Evolutionary conservation across 345 rosid genomes (phyloP), one percentile per base, ranked within the genome.

Genomic region (Ceriops tagal): DNA sequence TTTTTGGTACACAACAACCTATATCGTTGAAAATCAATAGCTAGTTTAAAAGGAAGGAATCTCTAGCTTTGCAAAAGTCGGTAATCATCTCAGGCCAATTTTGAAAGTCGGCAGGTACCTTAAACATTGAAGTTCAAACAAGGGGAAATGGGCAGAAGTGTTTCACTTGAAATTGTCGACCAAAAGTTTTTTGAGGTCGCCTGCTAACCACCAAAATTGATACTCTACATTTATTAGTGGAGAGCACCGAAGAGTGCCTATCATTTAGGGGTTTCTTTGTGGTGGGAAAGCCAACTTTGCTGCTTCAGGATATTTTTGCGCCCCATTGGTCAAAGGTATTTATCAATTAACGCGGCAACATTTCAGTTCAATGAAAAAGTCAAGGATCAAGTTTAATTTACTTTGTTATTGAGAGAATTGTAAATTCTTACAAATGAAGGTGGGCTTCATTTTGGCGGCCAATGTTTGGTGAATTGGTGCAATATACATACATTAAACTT

Each of bases 151-250:
- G 68, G 65, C 72, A 65, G 77, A 66, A 62, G 73, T 72, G 62
- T 24, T 73, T 71, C 77, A 72, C 73, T 74, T 69, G 63, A 32
- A 62, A 65, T 69, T 77, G 73, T 73, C 73, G 66, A 75, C 34
- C 31, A 71, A 72, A 57, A 30, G 58, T 3, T 34, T 11, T 61
- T 47, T 19, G 39, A 64, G 57, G 71, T 62, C 64, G 61, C 68
- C 55, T 51, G 43, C 56, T 49, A 78, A 37, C 84, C 73, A 66
- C 69, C 61, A 31, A 59, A 56, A 69, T 73, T 59, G 31, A 59
- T 73, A 71, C 15, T 60, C 30, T 39, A 53, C 39, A 4, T 53
- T 53, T 58, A 32, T 65, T 66, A 78, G 82, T 78, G 82, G 85
- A 37, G 35, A 55, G 65, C 43, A 73, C 71, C 52, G 18, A 65